Percentiles rank a stretch among this genome's conserved stretches.
Conservation (phyloP, 306 rosid species). For the Delonix regia region DNA sequence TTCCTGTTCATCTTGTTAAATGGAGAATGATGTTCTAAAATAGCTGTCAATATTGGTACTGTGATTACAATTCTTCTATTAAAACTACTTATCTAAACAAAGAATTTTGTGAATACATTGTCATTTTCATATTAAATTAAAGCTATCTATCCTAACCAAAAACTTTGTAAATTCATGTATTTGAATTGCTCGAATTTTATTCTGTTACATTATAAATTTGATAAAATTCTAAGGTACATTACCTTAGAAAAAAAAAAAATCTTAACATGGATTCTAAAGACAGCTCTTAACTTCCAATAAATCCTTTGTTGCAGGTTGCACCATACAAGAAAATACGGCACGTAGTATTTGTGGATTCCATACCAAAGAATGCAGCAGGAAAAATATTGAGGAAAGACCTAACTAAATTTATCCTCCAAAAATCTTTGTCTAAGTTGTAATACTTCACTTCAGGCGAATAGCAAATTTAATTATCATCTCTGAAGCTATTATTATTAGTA, state of each 20-base stretch:
- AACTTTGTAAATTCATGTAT: neutral
- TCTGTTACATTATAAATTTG: neutral
- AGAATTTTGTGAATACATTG: too few species aligned
- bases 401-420: slow-evolving; percentile 32
- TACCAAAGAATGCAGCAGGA: slow-evolving; percentile 66
- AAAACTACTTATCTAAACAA: too few species aligned
- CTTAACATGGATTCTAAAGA: neutral
- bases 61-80: too few species aligned
- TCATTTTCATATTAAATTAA: too few species aligned
- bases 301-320: slow-evolving; percentile 49
- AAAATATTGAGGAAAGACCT: slow-evolving; percentile 61
- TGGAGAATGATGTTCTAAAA: too few species aligned
- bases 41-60: too few species aligned
- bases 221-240: neutral
- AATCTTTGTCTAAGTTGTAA: slow-evolving; percentile 34
- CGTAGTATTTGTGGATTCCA: slow-evolving; percentile 43
- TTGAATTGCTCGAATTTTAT: neutral
- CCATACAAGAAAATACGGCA: slow-evolving; percentile 64
- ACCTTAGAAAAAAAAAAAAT: neutral
- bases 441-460: neutral
- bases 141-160: too few species aligned
- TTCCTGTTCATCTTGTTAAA: too few species aligned
- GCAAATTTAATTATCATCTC: neutral
- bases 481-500: neutral
- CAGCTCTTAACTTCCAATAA: neutral